Conservation (phyloP, 2,329 filamentous ascomycete species). For the Torrubiella hemipterigena region DNA sequence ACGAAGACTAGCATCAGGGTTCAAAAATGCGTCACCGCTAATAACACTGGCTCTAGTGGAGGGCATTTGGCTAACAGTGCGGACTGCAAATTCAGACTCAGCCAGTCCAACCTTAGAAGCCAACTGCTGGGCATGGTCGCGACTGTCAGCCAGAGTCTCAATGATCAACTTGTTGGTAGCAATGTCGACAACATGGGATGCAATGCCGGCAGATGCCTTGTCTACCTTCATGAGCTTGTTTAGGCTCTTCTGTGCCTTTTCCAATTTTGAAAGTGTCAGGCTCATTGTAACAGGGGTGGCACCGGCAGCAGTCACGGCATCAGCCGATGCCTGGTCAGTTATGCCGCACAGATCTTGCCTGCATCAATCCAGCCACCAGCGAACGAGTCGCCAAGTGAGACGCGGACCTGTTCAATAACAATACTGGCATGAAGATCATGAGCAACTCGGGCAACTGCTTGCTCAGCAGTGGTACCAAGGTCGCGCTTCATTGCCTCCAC, state of each 20-base stretch:
- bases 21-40: constrained; percentile 24
- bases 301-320: constrained; percentile 21
- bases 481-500: constrained; percentile 29
- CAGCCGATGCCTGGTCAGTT: constrained; percentile 21
- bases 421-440: constrained; percentile 20
- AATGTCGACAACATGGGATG: constrained; percentile 25
- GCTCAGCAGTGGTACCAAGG: constrained; percentile 22
- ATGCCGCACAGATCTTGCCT: constrained; percentile 20
- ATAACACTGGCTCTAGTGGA: constrained; percentile 20
- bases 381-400: constrained; percentile 19
- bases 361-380: constrained; percentile 26
- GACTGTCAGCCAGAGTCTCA: constrained; percentile 21
- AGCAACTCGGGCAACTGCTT: constrained; percentile 23
- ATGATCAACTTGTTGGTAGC: constrained; percentile 12
- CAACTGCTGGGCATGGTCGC: constrained; percentile 19
- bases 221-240: constrained; percentile 25
- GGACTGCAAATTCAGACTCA: constrained; percentile 22
- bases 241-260: constrained; percentile 26
- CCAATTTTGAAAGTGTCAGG: constrained; percentile 23
- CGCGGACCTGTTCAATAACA: constrained; percentile 21
- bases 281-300: constrained; percentile 18
- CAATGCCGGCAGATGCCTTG: constrained; percentile 19
- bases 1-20: constrained; percentile 15
- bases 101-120: constrained; percentile 22
- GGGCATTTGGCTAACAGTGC: constrained; percentile 18